phyloP scores from a whole-genome alignment of 2,329 filamentous ascomycete genomes.

The Akanthomyces dipterigenus region DNA sequence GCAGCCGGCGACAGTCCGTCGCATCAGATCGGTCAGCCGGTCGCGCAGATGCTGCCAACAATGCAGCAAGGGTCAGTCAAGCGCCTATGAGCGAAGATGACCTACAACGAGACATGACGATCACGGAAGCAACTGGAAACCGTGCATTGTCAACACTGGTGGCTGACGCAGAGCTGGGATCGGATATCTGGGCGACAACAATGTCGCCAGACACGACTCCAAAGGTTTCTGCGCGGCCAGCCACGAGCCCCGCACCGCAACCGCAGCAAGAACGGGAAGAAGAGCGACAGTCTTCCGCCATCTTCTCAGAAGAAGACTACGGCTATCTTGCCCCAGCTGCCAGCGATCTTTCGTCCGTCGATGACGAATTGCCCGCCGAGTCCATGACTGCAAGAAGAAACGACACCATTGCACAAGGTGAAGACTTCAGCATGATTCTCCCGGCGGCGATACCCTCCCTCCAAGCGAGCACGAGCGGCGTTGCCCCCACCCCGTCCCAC shows the following conservation, averaged over 20 bases:
- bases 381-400: constrained; percentile 19
- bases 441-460: constrained; percentile 48
- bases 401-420: constrained; percentile 41
- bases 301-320: constrained; percentile 19
- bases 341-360: constrained; percentile 28
- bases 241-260: neutral
- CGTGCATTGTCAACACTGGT: constrained; percentile 14
- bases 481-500: constrained; percentile 23
- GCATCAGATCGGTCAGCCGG: constrained; percentile 22
- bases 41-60: constrained; percentile 17
- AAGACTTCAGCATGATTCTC: constrained; percentile 55
- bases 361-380: constrained; percentile 22
- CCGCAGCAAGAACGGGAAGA: neutral
- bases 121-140: constrained; percentile 11
- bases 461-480: constrained; percentile 32
- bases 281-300: neutral
- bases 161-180: constrained; percentile 25
- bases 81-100: constrained; percentile 21
- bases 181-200: constrained; percentile 41
- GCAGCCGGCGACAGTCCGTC: constrained; percentile 19
- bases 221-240: constrained; percentile 18
- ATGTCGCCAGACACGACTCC: constrained; percentile 33
- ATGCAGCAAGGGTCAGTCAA: constrained; percentile 13
- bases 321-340: constrained; percentile 22
- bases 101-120: constrained; percentile 23